Evolutionary conservation across 2,329 filamentous ascomycete species (phyloP), one percentile per base, ranked within the genome.

Genomic region (Chaetomiaceae sp.): DNA sequence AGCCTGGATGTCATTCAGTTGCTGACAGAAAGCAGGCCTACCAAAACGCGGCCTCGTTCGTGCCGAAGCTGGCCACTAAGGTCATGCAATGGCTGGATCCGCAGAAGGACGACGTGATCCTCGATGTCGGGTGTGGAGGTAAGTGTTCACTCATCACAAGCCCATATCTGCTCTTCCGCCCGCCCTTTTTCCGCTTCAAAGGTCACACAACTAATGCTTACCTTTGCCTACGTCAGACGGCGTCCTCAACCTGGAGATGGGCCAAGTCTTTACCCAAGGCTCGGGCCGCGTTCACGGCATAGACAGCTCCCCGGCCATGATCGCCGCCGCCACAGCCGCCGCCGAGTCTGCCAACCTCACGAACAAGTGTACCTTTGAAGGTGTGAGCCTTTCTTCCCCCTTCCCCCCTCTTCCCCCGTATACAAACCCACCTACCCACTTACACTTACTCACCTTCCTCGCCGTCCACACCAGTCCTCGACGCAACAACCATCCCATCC

Each of bases 91-190:
- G 80, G 75, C 71, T 86, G 0, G 75, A 83, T 58, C 73, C 82
- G 0, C 73, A 81, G 53, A 72, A 75, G 25, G 75, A 80, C 57
- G 82, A 86, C 62, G 65, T 70, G 14, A 74, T 86, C 20, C 70
- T 86, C 2, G 83, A 86, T 58, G 68, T 86, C 48, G 83, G 83
- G 13, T 86, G 83, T 59, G 83, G 84, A 38, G 82, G 79, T 80
- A 53, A 56, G 70, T 66, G 2, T 20, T 14, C 14, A 2, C n/a
- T n/a, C 11, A 27, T 27, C 25, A 27, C 25, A 27, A 27, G 5
- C 25, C 25, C 25, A n/a, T n/a, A n/a, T n/a, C n/a, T n/a, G n/a
- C n/a, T n/a, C n/a, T n/a, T n/a, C n/a, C n/a, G n/a, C n/a, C n/a
- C n/a, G n/a, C n/a, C n/a, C n/a, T n/a, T n/a, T n/a, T n/a, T n/a